Evolutionary conservation across 2,329 filamentous ascomycete species (phyloP).

Genomic region (Penicillium sp.): DNA sequence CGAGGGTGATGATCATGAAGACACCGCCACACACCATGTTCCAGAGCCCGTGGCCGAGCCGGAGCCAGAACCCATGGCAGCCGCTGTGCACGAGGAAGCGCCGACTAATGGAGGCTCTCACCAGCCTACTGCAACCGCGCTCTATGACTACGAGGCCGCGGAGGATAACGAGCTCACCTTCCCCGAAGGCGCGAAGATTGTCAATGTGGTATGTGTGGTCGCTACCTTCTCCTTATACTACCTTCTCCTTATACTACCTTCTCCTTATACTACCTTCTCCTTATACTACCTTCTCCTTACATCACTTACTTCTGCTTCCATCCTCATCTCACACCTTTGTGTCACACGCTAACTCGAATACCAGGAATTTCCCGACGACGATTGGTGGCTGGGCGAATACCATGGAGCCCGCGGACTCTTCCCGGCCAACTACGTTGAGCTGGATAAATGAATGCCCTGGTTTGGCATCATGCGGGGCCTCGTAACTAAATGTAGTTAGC

Average conservation of each 20-base stretch:
- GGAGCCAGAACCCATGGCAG: conserved; percentile 36
- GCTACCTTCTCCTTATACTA: background rate
- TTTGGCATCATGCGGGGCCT: background rate
- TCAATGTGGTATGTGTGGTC: conserved; percentile 65
- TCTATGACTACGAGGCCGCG: conserved; percentile 96
- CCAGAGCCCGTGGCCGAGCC: conserved; percentile 24
- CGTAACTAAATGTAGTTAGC: background rate
- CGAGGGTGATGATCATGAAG: conserved; percentile 53
- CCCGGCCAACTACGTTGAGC: conserved; percentile 55
- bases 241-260: no score
- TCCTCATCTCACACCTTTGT: background rate
- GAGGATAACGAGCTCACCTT: conserved; percentile 90
- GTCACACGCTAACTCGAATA: conserved; percentile 25
- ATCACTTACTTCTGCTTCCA: background rate
- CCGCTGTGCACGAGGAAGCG: conserved; percentile 41
- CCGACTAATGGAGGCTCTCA: conserved; percentile 21
- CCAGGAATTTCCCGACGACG: conserved; percentile 93
- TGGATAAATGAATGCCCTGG: conserved; percentile 31
- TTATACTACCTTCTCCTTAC: no score
- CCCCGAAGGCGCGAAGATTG: conserved; percentile 82
- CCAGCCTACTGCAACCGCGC: conserved; percentile 73
- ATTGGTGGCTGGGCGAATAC: conserved; percentile 96
- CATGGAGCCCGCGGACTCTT: conserved; percentile 81
- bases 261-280: no score
- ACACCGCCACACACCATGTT: conserved; percentile 28